Base-by-base conservation (phyloP, 148 eudicot genomes). In the Silene latifolia region DNA sequence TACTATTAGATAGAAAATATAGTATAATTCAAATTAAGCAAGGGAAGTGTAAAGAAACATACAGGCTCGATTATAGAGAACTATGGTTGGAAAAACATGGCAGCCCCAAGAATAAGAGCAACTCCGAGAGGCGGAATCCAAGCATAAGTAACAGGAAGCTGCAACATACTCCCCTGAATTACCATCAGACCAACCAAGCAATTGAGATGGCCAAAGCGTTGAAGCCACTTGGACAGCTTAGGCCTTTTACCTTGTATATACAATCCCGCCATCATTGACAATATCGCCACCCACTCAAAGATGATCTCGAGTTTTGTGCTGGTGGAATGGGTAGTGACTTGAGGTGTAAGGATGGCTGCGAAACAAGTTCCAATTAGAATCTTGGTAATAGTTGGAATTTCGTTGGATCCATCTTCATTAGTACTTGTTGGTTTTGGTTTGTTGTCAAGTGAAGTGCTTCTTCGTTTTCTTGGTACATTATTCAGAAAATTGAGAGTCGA, bases 181-280 rank as follows among this genome's bases (percentile, higher is more conserved):
- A 64, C 3, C 68, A 64, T 13, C 0, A 64, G 68, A 64, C 68
- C 68, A 5, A 64, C 20, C 46, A 64, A 64, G 20, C 68, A 64
- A 29, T 1, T 64, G 46, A 64, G 68, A 64, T 64, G 68, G 32
- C 68, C 68, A 15, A 64, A 1, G 15, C 68, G 15, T 64, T 64
- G 68, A 6, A 64, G 46, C 68, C 68, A 64, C 20, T 11, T 29
- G 7, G 68, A 64, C 7, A 64, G 19, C 46, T 17, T 27, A 11
- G 68, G 68, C 42, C 68, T 12, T 32, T 32, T 64, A 29, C 68
- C 68, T 64, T 64, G 20, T 14, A 64, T 0, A 64, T 64, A 64
- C 19, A 64, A 12, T 64, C 68, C 46, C 0, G 17, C 7, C 5
- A 64, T 32, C 46, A 64, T 64, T 7, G 20, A 64, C 46, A 64